Evolutionary conservation across 2,329 filamentous ascomycete species (phyloP), one percentile per base, ranked within the genome.

Genomic region (Clonostachys chloroleuca): DNA sequence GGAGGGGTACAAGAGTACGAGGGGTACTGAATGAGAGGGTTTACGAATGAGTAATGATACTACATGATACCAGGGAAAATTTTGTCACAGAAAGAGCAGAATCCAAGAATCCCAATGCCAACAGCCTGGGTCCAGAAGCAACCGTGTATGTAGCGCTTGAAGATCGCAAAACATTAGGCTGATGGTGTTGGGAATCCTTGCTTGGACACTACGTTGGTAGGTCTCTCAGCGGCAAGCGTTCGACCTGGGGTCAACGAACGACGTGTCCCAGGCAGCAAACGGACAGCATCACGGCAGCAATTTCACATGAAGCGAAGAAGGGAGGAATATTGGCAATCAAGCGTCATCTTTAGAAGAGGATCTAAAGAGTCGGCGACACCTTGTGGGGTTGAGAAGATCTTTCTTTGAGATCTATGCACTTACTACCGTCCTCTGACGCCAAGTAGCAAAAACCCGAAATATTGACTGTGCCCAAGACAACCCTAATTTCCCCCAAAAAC

Each of bases 351-450:
- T 74, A 62, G 68, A 68, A 37, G 44, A 35, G 61, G 62, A 48
- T 62, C 65, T 65, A 63, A 72, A 82, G 84, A 90, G 77, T 92
- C 87, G 70, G 89, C 90, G 90, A 95, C 90, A 95, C 90, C 90
- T 91, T 79, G 64, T 76, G 72, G 77, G 75, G 72, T 71, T 70
- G 69, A 70, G 68, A 70, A 77, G 73, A 78, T 79, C 75, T 74
- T 68, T 73, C 68, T 72, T 77, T 72, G 63, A 77, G 75, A 81
- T 75, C 79, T 82, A 70, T 70, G 68, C 62, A 64, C 74, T 76
- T 74, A 77, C 73, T 78, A 73, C 68, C 69, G 69, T 75, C 74
- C 73, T 69, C 66, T 73, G 74, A 81, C 77, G 74, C 77, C 75
- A 69, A 72, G 65, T 68, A 70, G 72, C 64, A 48, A 47, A 44